Evolutionary conservation across 23 red algal species (phyloP), one percentile per base, ranked within the genome.

Genomic region (Cyanidium caldarium): DNA sequence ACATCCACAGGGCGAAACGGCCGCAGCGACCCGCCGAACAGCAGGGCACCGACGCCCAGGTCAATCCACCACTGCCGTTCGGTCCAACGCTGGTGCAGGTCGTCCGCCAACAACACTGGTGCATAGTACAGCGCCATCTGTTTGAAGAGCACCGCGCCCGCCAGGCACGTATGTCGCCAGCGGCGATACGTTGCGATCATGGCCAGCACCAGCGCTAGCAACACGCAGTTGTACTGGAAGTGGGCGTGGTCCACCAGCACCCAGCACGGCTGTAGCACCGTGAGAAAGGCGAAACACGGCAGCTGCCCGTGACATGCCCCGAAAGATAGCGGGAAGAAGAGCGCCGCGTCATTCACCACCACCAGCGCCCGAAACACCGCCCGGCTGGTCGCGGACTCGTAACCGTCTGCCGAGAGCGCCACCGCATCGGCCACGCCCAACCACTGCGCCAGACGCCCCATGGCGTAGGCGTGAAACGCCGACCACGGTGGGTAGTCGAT

Each of bases 401-500:
- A 86, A 16, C 92, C 92, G 3, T 79, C 75, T 1, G 84, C 77
- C 13, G 66, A 26, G 65, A 72, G 35, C 5, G 76, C 65, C 68
- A 51, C 58, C 37, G 87, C 75, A 0, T 77, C 73, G 2, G 35
- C 75, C 23, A 68, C 65, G 12, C 80, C 84, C 23, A 76, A 58
- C 5, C 42, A 20, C 35, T 56, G 0, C n/a, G 86, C 65, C 35
- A 76, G 25, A 2, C 26, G 42, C 29, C 69, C 81, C 17, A 67
- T 44, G 0, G 69, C 1, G 42, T 37, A 73, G 39, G 84, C 81
- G 16, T 45, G 40, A 25, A 80, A 98, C 13, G 80, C 92, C 38
- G 84, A 89, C 12, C 88, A 72, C 21, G 92, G 92, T 16, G 92
- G 92, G 57, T 98, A 98, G 44, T 98, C 92, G 15, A 98, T 69